phyloP scores from a whole-genome alignment of 2,329 filamentous ascomycete genomes.

The Ophiostoma triangulosporum region DNA sequence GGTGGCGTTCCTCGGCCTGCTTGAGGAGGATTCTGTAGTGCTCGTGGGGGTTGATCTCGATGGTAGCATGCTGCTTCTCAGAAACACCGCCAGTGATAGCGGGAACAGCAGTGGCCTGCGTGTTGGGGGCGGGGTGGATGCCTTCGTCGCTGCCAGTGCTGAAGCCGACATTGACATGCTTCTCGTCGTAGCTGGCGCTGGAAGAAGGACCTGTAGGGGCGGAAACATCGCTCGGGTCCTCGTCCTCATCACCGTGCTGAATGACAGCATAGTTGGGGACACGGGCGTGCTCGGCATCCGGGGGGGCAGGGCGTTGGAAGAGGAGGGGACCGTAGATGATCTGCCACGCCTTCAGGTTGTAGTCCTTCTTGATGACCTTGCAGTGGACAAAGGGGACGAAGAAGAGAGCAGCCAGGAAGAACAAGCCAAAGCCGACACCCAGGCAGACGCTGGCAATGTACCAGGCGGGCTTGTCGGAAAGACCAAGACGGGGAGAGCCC shows the following conservation, averaged over 20 bases:
- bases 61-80: conserved; percentile 6
- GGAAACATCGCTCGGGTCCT: conserved; percentile 17
- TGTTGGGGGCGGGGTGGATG: conserved; percentile 7
- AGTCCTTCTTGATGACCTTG: conserved; percentile 55
- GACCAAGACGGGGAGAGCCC: conserved; percentile 54
- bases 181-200: conserved; percentile 5
- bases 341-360: conserved; percentile 49
- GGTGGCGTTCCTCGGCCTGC: conserved; percentile 43
- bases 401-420: conserved; percentile 48
- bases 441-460: conserved; percentile 55
- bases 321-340: conserved; percentile 50
- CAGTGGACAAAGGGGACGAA: conserved; percentile 59
- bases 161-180: not conserved
- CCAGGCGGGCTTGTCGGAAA: conserved; percentile 52
- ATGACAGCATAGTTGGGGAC: conserved; percentile 69
- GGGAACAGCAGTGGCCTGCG: not conserved
- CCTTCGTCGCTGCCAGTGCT: not conserved
- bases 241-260: conserved; percentile 45
- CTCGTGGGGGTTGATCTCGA: conserved; percentile 24
- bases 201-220: conserved; percentile 6
- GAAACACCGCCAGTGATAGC: not conserved
- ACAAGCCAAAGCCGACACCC: conserved; percentile 47
- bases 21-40: conserved; percentile 50
- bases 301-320: conserved; percentile 42
- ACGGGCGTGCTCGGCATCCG: conserved; percentile 36